These are phyloP conservation scores for Aeschynomene evenia DNA, from an alignment of 306 rosid species.

Conservation along the genomic window DNA sequence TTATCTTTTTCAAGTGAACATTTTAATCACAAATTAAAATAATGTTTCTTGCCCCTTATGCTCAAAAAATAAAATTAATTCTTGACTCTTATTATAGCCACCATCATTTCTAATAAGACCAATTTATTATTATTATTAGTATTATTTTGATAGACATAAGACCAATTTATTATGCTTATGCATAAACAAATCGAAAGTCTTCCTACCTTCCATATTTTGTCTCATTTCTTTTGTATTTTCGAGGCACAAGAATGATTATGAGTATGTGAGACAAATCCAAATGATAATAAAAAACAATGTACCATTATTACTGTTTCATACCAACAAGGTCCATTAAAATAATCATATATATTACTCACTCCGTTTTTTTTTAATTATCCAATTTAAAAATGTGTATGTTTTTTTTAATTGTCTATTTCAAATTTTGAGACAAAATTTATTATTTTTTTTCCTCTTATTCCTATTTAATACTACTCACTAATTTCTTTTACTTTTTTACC, in stretches of 20 bases:
- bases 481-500: too few relatives aligned
- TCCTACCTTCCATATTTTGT: slow-evolving; percentile 15
- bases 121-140: neutral
- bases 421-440: too few relatives aligned
- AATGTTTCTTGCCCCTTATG: neutral
- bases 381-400: too few relatives aligned
- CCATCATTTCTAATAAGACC: neutral
- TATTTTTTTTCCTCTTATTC: too few relatives aligned
- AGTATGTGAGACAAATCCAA: slow-evolving; percentile 1
- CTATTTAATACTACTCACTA: too few relatives aligned
- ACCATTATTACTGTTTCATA: neutral
- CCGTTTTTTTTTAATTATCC: too few relatives aligned
- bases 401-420: too few relatives aligned
- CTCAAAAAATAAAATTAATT: too few relatives aligned
- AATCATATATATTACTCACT: neutral
- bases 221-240: slow-evolving; percentile 3
- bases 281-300: slow-evolving; percentile 13
- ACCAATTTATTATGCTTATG: too few relatives aligned
- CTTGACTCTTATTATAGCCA: neutral
- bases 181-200: neutral
- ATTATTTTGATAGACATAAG: too few relatives aligned
- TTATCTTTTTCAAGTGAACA: neutral
- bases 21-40: neutral
- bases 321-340: neutral
- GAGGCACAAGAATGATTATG: neutral